phyloP scores from a whole-genome alignment of 345 rosid genomes.

The Toxicodendron radicans region DNA sequence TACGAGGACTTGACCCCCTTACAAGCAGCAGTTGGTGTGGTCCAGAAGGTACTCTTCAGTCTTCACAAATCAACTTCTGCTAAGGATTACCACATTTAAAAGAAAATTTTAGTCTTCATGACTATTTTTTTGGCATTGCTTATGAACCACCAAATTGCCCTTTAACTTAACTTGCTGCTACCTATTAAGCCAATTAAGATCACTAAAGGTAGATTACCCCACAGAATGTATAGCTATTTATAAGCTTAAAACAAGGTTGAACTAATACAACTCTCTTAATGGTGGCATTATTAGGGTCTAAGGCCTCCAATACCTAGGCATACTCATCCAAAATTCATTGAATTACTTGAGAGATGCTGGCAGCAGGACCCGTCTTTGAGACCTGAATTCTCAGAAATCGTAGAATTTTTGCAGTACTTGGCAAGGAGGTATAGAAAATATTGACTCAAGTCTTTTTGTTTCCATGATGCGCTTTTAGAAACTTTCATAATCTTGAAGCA shows the following conservation, averaged over 20 bases:
- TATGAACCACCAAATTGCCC: not conserved
- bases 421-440: constrained; percentile 28
- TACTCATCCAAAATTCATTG: constrained; percentile 48
- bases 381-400: constrained; percentile 64
- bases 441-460: not conserved
- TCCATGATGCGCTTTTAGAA: not conserved
- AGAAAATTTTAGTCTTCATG: not conserved
- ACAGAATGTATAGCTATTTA: not conserved
- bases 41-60: constrained; percentile 65
- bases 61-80: not conserved
- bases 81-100: no score
- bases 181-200: not conserved
- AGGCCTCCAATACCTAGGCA: constrained; percentile 54
- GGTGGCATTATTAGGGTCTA: constrained; percentile 53
- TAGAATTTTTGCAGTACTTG: constrained; percentile 39
- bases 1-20: constrained; percentile 55
- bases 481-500: constrained; percentile 17
- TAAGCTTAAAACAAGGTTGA: not conserved
- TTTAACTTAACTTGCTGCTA: not conserved
- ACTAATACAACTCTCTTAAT: constrained; percentile 1
- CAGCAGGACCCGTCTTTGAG: constrained; percentile 52
- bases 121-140: not conserved
- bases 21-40: constrained; percentile 68
- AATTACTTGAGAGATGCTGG: constrained; percentile 66
- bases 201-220: not conserved